Conservation (phyloP, 139 green algal genomes). For the Tetradesmus lagerheimii region DNA sequence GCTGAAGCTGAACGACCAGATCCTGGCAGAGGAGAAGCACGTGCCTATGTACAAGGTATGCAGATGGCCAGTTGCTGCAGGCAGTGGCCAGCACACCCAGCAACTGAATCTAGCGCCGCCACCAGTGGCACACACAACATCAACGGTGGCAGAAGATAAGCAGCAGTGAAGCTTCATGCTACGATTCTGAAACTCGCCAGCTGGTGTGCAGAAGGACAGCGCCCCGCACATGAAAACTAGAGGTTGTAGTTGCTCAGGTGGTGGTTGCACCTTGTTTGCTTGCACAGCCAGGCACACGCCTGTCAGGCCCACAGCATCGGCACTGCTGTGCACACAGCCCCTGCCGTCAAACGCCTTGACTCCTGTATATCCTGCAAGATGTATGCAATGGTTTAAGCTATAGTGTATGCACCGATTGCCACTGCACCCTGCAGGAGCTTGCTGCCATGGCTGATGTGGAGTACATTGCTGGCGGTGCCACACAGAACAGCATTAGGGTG, state of each 20-base stretch:
- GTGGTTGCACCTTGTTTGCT: neutral
- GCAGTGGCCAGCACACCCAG: neutral
- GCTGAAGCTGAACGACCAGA: slow-evolving; percentile 96
- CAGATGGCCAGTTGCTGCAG: neutral
- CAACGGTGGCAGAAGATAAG: no score
- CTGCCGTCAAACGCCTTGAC: no score
- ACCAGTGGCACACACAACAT: no score
- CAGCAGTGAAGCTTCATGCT: no score
- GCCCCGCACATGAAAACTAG: no score
- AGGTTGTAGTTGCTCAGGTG: no score
- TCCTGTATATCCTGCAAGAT: no score
- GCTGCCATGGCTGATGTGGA: slow-evolving; percentile 83
- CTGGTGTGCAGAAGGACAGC: no score
- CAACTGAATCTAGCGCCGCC: neutral
- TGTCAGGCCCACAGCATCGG: neutral
- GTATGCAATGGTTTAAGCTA: no score
- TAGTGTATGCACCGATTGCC: neutral
- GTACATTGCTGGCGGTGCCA: slow-evolving; percentile 98
- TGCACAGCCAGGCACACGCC: neutral
- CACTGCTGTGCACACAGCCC: neutral
- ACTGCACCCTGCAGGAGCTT: slow-evolving; percentile 77
- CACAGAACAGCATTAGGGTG: slow-evolving; percentile 97
- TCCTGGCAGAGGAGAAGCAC: slow-evolving; percentile 98
- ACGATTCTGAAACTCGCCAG: no score
- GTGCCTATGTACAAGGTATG: slow-evolving; percentile 90